Base-by-base conservation (phyloP, 148 eudicot species). In the Simmondsia chinensis region DNA sequence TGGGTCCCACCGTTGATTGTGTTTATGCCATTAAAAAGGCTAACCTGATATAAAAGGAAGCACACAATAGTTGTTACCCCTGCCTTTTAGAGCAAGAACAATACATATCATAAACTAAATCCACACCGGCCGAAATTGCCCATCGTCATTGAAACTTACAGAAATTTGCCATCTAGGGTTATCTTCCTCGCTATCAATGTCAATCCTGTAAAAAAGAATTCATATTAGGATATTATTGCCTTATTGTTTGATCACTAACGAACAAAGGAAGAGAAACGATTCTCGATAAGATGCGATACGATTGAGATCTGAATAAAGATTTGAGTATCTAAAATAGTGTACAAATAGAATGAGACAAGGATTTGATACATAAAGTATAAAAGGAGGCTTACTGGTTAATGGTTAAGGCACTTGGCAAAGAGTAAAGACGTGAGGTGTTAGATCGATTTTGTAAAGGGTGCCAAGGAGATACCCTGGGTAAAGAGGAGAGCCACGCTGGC, bases 1-100 rank as follows among this genome's bases (percentile, higher is more conserved):
- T 91, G 97, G 30, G 97, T 91, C 30, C 97, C 97, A 10, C 97
- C 97, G 58, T 85, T 91, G 36, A 77, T 69, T 17, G 97, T 91
- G 6, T 94, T 75, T 49, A 91, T 91, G 32, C 68, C 63, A 49
- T 91, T 91, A 9, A 91, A 95, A 63, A 91, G 85, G 74, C 97
- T 91, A 46, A 85, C 97, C 95, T 91, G 87, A 0, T 14, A 39
- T n/a, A 40, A 34, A 32, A 9, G 24, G 45, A 27, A 28, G 39
- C 5, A 15, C 18, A 33, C 18, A 20, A 1, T 16, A 39, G 15
- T 33, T 14, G 21, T 18, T 5, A 41, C 25, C 14, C 6, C 2
- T 21, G 37, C 2, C 22, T 49, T 20, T 4, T 9, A n/a, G 16
- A 11, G 6, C 6, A 26, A 13, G 22, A 22, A 21, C 15, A 14